Conservation (phyloP, 768 basidiomycete genomes). For the Kwoniella botswanensis region DNA sequence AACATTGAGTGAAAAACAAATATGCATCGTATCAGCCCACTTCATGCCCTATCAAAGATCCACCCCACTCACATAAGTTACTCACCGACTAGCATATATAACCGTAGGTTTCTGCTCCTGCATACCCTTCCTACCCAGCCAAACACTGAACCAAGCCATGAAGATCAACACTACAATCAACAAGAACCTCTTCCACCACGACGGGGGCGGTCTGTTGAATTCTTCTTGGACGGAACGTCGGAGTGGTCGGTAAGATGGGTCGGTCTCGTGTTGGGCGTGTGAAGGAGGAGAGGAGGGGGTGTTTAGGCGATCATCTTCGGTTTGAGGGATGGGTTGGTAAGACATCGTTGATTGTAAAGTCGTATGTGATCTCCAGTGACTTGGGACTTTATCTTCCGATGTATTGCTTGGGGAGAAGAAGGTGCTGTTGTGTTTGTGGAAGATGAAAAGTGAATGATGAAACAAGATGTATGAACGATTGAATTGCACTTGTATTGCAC, state of each 20-base stretch:
- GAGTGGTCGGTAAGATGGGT: conserved; percentile 44
- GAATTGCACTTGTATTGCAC: too few species aligned
- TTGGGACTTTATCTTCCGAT: not conserved
- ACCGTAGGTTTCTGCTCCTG: conserved; percentile 60
- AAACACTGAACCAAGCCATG: conserved; percentile 62
- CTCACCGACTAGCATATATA: conserved; percentile 70
- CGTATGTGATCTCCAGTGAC: not conserved
- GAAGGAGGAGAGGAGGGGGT: not conserved
- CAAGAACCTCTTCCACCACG: conserved; percentile 62
- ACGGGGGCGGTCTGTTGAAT: conserved; percentile 62
- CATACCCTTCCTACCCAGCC: conserved; percentile 52
- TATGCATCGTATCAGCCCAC: too few species aligned
- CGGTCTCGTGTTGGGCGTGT: conserved; percentile 9
- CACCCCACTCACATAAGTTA: conserved; percentile 44
- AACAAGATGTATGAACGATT: too few species aligned
- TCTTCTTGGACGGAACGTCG: conserved; percentile 45
- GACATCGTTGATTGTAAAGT: not conserved
- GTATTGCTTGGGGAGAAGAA: too few species aligned
- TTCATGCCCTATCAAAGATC: not conserved
- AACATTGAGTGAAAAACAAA: too few species aligned
- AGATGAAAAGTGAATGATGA: too few species aligned
- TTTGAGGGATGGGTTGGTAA: conserved; percentile 32
- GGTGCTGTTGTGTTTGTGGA: too few species aligned
- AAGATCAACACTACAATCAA: conserved; percentile 61
- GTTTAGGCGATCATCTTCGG: not conserved